Percentiles rank a stretch among this genome's conserved stretches.
phyloP scores from a whole-genome alignment of 345 rosid species.

The Gossypium herbaceum region DNA sequence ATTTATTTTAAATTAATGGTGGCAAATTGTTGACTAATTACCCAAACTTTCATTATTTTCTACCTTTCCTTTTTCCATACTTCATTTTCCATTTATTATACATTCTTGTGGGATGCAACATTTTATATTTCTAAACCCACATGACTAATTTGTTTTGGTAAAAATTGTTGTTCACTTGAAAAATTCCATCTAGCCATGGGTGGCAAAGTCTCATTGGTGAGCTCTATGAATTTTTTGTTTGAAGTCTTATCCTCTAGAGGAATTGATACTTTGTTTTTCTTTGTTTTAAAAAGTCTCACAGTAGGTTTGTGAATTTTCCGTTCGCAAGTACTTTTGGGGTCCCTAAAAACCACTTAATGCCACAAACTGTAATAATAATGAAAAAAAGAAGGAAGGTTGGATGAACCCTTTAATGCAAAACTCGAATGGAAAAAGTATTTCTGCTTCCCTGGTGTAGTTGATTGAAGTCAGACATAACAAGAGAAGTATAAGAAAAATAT shows the following conservation, averaged over 20 bases:
- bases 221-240: background rate
- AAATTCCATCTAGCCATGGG: slow-evolving; percentile 5
- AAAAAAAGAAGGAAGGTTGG: background rate
- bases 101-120: background rate
- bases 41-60: background rate
- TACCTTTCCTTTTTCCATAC: background rate
- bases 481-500: background rate
- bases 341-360: background rate
- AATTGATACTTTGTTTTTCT: background rate
- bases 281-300: background rate
- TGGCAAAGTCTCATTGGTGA: background rate
- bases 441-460: background rate
- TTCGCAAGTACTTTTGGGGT: background rate
- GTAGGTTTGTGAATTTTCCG: background rate
- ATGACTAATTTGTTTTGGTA: background rate
- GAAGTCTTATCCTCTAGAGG: background rate
- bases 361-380: background rate
- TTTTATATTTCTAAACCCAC: no score
- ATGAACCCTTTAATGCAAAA: background rate
- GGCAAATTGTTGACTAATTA: background rate
- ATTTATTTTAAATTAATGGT: background rate
- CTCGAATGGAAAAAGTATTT: background rate
- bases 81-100: background rate
- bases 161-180: background rate
- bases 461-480: background rate